Evolutionary conservation across 441 rosid genomes (phyloP).

Genomic region (Populus hybrid): DNA sequence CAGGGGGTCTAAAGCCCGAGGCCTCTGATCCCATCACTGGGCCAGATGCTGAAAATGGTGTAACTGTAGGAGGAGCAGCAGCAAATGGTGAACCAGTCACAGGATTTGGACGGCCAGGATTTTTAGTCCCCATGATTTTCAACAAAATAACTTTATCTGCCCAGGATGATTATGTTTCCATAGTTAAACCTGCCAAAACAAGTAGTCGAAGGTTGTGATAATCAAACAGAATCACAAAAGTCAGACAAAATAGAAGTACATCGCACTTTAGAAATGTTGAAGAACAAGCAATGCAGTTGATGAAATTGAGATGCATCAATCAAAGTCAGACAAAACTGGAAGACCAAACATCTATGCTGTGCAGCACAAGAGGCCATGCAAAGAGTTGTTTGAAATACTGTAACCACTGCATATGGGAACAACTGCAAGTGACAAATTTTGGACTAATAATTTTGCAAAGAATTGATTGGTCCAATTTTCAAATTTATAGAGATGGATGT

Average conservation of each 20-base stretch:
- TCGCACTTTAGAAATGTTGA: neutral
- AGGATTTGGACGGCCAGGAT: slow-evolving; percentile 63
- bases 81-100: slow-evolving; percentile 58
- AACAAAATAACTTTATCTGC: slow-evolving; percentile 13
- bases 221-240: neutral
- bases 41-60: slow-evolving; percentile 61
- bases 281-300: neutral
- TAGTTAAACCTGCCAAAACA: slow-evolving; percentile 37
- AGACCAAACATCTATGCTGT: neutral
- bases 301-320: neutral
- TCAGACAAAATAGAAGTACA: neutral
- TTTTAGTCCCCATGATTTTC: slow-evolving; percentile 68
- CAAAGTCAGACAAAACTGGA: neutral
- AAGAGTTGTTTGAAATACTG: neutral
- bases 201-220: slow-evolving; percentile 6
- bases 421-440: too few relatives aligned
- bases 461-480: neutral
- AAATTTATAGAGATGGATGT: neutral
- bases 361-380: neutral
- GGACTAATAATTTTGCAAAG: neutral
- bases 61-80: slow-evolving; percentile 52
- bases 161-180: slow-evolving; percentile 31
- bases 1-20: slow-evolving; percentile 48
- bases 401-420: neutral
- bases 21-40: slow-evolving; percentile 46